Conservation (phyloP, 2,329 filamentous ascomycete genomes). For the Aaosphaeria arxii region DNA sequence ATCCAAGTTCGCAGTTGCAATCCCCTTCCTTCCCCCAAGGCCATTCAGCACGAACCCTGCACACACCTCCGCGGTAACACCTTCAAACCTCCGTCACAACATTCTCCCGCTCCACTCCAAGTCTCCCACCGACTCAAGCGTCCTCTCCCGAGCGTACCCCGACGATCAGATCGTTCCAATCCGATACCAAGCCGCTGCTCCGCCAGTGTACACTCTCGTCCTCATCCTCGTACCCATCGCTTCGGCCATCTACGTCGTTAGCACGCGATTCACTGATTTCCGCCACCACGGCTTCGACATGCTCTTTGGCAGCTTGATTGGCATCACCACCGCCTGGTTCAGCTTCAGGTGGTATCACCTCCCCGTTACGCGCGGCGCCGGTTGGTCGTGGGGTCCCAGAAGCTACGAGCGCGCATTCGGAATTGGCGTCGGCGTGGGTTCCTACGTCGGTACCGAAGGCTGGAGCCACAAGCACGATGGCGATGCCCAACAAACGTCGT, state of each 20-base stretch:
- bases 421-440: slow-evolving; percentile 61
- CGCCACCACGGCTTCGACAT: slow-evolving; percentile 93
- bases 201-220: slow-evolving; percentile 74
- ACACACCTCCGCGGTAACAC: slow-evolving; percentile 43
- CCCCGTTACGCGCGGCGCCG: slow-evolving; percentile 72
- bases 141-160: slow-evolving; percentile 6
- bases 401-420: slow-evolving; percentile 73
- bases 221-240: slow-evolving; percentile 70
- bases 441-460: slow-evolving; percentile 48
- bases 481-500: neutral
- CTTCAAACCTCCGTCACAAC: slow-evolving; percentile 26
- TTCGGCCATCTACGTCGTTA: slow-evolving; percentile 75
- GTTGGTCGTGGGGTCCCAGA: slow-evolving; percentile 86
- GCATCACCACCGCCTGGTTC: slow-evolving; percentile 67
- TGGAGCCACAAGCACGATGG: slow-evolving; percentile 27
- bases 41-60: slow-evolving; percentile 49
- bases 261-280: slow-evolving; percentile 83
- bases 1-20: slow-evolving; percentile 72
- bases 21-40: slow-evolving; percentile 63
- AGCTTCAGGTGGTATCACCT: slow-evolving; percentile 85
- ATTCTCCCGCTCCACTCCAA: slow-evolving; percentile 24
- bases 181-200: slow-evolving; percentile 74
- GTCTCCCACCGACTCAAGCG: slow-evolving; percentile 15
- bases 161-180: slow-evolving; percentile 48
- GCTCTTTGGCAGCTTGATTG: slow-evolving; percentile 78